Conservation (phyloP, 148 eudicot genomes). For the Vaccinium myrtillus region DNA sequence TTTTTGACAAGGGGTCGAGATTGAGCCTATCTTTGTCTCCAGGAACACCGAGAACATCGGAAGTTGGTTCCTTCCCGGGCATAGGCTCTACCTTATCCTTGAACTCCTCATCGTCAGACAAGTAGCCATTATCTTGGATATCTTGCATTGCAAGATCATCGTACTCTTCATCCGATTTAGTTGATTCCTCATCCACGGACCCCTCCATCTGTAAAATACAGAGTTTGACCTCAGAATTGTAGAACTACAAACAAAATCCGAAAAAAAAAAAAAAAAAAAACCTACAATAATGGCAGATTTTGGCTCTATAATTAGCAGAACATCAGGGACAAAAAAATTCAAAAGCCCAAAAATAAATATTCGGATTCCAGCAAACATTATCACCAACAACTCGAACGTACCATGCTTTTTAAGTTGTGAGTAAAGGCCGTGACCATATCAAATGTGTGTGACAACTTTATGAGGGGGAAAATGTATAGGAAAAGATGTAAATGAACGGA, state of each 20-base stretch:
- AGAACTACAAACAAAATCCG: neutral
- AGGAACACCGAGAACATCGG: conserved; percentile 21
- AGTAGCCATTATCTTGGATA: conserved; percentile 53
- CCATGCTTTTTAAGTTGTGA: neutral
- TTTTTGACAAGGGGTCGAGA: conserved; percentile 45
- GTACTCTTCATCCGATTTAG: conserved; percentile 87
- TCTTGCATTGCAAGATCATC: conserved; percentile 89
- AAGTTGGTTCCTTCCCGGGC: conserved; percentile 23
- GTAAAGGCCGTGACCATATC: neutral
- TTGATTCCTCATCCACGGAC: conserved; percentile 88
- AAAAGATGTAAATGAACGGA: neutral
- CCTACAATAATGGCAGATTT: neutral
- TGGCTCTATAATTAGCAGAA: neutral
- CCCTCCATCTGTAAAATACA: conserved; percentile 67
- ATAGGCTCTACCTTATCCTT: conserved; percentile 17
- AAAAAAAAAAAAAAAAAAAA: neutral
- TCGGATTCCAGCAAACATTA: neutral
- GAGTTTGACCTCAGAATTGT: neutral
- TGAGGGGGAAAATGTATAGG: neutral
- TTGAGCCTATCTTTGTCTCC: conserved; percentile 40
- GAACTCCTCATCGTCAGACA: conserved; percentile 43
- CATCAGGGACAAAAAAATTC: neutral
- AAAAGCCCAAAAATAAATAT: neutral
- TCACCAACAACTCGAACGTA: neutral
- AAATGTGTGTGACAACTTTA: neutral